Base-by-base conservation (phyloP, 306 rosid species). In the Begonia peltatifolia region DNA sequence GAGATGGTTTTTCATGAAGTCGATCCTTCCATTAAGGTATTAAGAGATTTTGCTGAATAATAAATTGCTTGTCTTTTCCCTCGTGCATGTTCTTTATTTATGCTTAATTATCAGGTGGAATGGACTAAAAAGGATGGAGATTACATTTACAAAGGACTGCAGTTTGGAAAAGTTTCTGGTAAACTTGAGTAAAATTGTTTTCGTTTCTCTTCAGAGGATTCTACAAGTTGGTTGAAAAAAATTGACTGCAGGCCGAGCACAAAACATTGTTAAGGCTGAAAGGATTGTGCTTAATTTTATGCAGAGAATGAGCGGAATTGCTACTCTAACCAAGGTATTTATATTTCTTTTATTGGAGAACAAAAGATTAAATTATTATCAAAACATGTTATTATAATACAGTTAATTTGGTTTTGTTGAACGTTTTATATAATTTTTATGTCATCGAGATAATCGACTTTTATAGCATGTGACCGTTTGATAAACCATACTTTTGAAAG, bases 291-390 rank as follows among this genome's bases (percentile, higher is more conserved):
- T 89, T 57, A 89, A 89, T 78, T 85, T 89, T 69, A 89, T 85
- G 95, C 95, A 89, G 76, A 82, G 90, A 73, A 82, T 89, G 97
- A 89, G 97, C 66, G 90, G 95, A 67, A 81, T 89, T 65, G 97
- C 97, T 57, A 85, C 97, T 69, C 70, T 82, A 48, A 82, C 94
- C 15, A 85, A 85, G 90, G 95, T 89, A 60, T 14, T 35, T 2
- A 53, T 68, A 23, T 58, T 62, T 64, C 38, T 44, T 59, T 47
- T 13, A 30, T 50, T 38, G 46, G 43, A 46, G 38, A 20, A 56
- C 25, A 42, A 58, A 14, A 10, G 35, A 25, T 42, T 57, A 43
- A 18, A 12, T 44, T 30, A 30, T 7, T 30, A 30, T 30, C 38
- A 30, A 5, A 30, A 7, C 38, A 30, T 30, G 38, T 30, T 30